Evolutionary conservation across 345 rosid genomes (phyloP).

Genomic region (Salix dunnii): DNA sequence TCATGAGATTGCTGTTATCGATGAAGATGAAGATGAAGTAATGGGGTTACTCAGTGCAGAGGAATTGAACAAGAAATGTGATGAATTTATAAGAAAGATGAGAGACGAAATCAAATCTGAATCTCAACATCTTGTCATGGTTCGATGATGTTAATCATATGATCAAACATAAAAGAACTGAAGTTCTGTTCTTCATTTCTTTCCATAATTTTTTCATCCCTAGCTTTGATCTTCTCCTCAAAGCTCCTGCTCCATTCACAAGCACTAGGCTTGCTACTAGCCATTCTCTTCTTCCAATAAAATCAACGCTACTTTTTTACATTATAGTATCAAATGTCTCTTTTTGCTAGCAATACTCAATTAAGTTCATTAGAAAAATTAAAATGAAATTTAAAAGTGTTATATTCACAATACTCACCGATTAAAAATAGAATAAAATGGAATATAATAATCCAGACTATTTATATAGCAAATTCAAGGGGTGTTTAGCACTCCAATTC

Average conservation of each 20-base stretch:
- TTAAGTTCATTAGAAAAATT: too few species aligned
- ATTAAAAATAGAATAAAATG: too few species aligned
- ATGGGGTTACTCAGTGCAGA: conserved; percentile 40
- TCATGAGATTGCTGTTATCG: background rate
- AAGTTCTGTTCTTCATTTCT: background rate
- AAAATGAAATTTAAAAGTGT: too few species aligned
- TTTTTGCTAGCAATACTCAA: too few species aligned
- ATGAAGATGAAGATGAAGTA: conserved; percentile 8
- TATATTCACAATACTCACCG: too few species aligned
- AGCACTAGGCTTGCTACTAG: background rate
- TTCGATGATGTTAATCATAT: conserved; percentile 4
- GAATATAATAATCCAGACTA: too few species aligned
- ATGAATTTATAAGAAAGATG: conserved; percentile 64
- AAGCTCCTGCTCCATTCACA: background rate
- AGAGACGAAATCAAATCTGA: conserved; percentile 37
- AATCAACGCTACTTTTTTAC: too few species aligned
- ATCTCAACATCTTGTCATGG: conserved; percentile 18
- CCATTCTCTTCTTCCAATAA: too few species aligned
- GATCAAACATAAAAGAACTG: background rate
- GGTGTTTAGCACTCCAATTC: too few species aligned
- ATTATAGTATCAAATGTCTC: too few species aligned
- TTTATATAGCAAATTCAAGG: too few species aligned
- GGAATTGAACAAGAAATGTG: conserved; percentile 66
- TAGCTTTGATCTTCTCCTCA: background rate
- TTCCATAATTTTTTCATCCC: background rate